Percentiles rank a stretch among this genome's conserved stretches.
phyloP scores from a whole-genome alignment of 2,329 filamentous ascomycete species.

The Aspergillus piperis region DNA sequence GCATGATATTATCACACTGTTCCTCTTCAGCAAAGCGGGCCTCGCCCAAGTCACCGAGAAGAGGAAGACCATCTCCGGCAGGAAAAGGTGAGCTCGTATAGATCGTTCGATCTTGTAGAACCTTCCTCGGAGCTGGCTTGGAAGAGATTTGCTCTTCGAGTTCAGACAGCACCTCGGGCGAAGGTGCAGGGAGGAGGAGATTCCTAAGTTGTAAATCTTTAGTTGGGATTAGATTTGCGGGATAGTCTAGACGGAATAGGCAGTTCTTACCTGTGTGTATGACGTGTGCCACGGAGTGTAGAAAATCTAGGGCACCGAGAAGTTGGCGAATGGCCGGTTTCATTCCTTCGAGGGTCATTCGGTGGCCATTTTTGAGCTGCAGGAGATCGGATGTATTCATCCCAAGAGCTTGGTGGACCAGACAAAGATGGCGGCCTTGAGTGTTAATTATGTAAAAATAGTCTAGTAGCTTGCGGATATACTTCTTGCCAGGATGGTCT shows the following conservation, averaged over 20 bases:
- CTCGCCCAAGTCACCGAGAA: conserved; percentile 6
- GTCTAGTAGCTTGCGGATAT: conserved; percentile 22
- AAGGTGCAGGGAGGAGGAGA: background rate
- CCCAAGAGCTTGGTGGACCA: conserved; percentile 26
- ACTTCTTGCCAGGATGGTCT: conserved; percentile 20
- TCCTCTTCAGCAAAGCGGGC: background rate
- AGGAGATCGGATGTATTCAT: conserved; percentile 16
- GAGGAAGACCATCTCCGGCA: conserved; percentile 2
- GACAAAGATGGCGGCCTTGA: conserved; percentile 21
- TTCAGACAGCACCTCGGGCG: background rate
- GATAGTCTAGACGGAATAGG: background rate
- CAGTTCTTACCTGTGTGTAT: background rate
- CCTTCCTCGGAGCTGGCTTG: conserved; percentile 3
- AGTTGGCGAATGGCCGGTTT: conserved; percentile 16
- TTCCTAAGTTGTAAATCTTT: conserved; percentile 5
- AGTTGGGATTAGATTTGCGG: background rate
- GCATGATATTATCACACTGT: conserved; percentile 25
- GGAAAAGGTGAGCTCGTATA: conserved; percentile 2
- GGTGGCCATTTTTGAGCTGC: background rate
- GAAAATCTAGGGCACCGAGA: conserved; percentile 13
- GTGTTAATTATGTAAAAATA: conserved; percentile 22
- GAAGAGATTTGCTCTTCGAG: background rate
- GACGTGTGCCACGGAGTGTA: background rate
- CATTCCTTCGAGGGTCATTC: conserved; percentile 12
- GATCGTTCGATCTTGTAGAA: conserved; percentile 8